Percentiles rank a stretch among this genome's conserved stretches.
Evolutionary conservation across 139 green algal genomes (phyloP).

Genomic region (Tetraselmis striata): DNA sequence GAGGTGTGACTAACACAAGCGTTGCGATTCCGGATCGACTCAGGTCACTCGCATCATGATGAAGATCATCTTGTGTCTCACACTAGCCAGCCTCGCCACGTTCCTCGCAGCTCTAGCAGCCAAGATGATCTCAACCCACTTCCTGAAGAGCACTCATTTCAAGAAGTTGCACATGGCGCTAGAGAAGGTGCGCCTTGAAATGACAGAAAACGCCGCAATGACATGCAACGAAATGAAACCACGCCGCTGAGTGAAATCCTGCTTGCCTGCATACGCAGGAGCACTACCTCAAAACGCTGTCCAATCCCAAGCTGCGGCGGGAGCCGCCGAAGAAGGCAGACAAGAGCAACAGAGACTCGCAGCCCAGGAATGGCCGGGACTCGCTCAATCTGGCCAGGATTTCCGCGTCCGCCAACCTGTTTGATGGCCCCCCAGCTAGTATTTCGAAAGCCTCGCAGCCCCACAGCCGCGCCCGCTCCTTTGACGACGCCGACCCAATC

Average conservation of each 20-base stretch:
- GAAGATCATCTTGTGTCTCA: neutral
- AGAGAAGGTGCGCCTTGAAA: neutral
- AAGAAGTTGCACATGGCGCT: neutral
- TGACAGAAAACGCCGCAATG: too few relatives aligned
- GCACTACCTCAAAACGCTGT: neutral
- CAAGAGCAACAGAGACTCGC: neutral
- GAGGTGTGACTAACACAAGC: too few relatives aligned
- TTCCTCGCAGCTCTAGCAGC: neutral
- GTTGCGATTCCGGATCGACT: neutral
- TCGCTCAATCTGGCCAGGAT: too few relatives aligned
- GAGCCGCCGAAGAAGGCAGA: neutral
- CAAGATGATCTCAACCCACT: neutral
- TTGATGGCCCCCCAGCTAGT: too few relatives aligned
- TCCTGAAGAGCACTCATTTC: neutral
- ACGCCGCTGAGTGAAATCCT: too few relatives aligned
- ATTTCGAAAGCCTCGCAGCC: too few relatives aligned
- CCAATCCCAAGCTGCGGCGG: neutral
- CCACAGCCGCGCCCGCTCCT: too few relatives aligned
- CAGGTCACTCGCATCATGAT: neutral
- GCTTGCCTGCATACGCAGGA: neutral
- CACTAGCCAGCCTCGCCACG: neutral
- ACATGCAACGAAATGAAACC: too few relatives aligned
- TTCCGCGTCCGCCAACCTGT: too few relatives aligned
- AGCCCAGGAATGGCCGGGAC: too few relatives aligned
- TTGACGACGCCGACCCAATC: too few relatives aligned